These are phyloP conservation scores for Pseudogymnoascus sp. DNA, from an alignment of 2,329 filamentous ascomycete genomes.

Conservation along the genomic window DNA sequence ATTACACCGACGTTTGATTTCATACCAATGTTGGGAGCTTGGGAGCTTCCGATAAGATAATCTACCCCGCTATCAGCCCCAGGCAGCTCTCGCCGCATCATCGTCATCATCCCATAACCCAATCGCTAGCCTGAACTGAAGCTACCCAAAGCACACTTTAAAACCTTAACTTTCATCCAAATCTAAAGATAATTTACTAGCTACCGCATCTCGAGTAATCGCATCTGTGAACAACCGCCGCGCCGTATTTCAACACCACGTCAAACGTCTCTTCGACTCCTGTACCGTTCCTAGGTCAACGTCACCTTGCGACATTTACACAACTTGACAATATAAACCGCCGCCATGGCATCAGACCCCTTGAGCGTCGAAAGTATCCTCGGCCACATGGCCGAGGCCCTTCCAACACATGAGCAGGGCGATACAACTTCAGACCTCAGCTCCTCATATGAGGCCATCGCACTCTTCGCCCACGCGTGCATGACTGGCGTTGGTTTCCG, in stretches of 20 bases:
- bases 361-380: constrained; percentile 40
- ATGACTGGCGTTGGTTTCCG: constrained; percentile 75
- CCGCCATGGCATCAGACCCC: constrained; percentile 28
- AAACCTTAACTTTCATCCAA: neutral
- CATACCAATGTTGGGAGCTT: neutral
- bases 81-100: constrained; percentile 11
- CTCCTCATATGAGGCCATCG: constrained; percentile 72
- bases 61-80: constrained; percentile 9
- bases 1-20: neutral
- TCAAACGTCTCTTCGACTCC: no score
- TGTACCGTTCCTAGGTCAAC: neutral
- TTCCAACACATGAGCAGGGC: constrained; percentile 44
- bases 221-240: neutral
- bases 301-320: neutral
- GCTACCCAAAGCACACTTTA: neutral
- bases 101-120: constrained; percentile 4
- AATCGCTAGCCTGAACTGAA: neutral
- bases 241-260: neutral
- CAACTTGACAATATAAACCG: neutral
- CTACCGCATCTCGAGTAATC: neutral
- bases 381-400: constrained; percentile 49
- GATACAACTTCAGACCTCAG: constrained; percentile 56
- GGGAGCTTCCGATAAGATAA: constrained; percentile 8
- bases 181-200: neutral
- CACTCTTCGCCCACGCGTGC: constrained; percentile 74